A percentile compares a stretch with the other conserved stretches of the same genome.
Evolutionary conservation across 2,329 filamentous ascomycete species (phyloP).

Genomic region (Cladosporium sp.): DNA sequence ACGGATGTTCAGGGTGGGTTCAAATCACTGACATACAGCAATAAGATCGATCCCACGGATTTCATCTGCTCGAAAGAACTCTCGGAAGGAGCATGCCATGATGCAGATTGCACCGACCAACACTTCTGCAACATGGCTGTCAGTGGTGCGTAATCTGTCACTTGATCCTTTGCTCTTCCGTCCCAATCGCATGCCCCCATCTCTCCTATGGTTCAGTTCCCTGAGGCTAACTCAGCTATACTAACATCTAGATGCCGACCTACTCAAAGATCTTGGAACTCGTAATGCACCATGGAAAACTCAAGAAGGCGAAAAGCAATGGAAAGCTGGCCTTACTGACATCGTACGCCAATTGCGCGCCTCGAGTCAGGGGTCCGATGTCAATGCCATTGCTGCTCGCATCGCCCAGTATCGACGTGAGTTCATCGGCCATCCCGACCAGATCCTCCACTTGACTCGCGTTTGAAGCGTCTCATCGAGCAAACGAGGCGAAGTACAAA

Average conservation of each 20-base stretch:
- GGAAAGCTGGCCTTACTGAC: conserved; percentile 58
- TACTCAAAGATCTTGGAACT: conserved; percentile 27
- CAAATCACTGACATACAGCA: conserved; percentile 88
- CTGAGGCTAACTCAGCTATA: conserved; percentile 24
- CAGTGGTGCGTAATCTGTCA: conserved; percentile 60
- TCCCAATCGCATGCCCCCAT: neutral
- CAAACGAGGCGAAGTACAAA: neutral
- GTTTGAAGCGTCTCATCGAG: neutral
- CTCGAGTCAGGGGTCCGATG: conserved; percentile 56
- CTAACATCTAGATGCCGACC: conserved; percentile 31
- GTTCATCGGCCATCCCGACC: conserved; percentile 60
- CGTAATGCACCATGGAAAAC: conserved; percentile 21
- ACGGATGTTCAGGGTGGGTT: conserved; percentile 68
- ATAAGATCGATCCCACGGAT: conserved; percentile 73
- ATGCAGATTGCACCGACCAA: conserved; percentile 67
- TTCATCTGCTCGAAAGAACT: conserved; percentile 74
- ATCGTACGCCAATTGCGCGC: conserved; percentile 57
- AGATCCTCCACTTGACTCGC: conserved; percentile 45
- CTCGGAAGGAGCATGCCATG: conserved; percentile 66
- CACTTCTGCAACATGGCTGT: conserved; percentile 72
- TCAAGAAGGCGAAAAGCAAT: conserved; percentile 33
- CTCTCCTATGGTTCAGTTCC: neutral
- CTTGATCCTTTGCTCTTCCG: neutral
- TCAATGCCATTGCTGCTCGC: conserved; percentile 60
- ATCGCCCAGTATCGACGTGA: conserved; percentile 63